Base-by-base conservation (phyloP, 768 basidiomycete species). In the Phallus indusiatus region DNA sequence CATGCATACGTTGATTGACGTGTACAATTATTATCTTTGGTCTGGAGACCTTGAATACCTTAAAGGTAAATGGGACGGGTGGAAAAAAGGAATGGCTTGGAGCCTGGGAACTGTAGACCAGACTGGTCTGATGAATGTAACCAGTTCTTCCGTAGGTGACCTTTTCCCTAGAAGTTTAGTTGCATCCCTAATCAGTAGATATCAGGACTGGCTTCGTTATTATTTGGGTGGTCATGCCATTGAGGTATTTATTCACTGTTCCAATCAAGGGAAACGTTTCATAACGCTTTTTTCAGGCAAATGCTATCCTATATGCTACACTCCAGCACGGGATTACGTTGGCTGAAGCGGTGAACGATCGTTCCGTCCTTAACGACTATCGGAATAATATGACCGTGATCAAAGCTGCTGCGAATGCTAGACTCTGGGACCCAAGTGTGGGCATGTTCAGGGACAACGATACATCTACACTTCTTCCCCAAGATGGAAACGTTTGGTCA, bases 61-160 rank as follows among this genome's bases (percentile, higher is more conserved):
- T 33, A 22, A 46, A 24, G 36, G 46, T 3, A 48, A 52, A 21
- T 61, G 60, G 60, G 46, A 51, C 12, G 48, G 37, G 7, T 61
- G 56, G 50, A 61, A 48, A 28, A 52, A 16, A 16, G 60, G 55
- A n/a, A 37, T 53, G 14, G 21, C 56, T 9, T 61, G 50, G 46
- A 47, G 55, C 20, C n/a, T 36, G 24, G 36, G 56, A 14, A 60
- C 54, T 18, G 80, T 83, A 0, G 77, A 78, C 53, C 64, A 62
- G 1, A 73, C 75, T 0, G 81, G 81, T 0, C 65, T 83, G 46
- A 78, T 82, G 67, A 74, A 83, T 60, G 75, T 82, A 6, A 82
- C 82, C 14, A 80, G 82, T 0, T 56, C 55, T 1, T 33, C 35
- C 37, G 35, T 56, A 8, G 18, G 28, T 36, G 9, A 8, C 16